phyloP scores from a whole-genome alignment of 169 alveolate species.

The Plasmodium gallinaceum region DNA sequence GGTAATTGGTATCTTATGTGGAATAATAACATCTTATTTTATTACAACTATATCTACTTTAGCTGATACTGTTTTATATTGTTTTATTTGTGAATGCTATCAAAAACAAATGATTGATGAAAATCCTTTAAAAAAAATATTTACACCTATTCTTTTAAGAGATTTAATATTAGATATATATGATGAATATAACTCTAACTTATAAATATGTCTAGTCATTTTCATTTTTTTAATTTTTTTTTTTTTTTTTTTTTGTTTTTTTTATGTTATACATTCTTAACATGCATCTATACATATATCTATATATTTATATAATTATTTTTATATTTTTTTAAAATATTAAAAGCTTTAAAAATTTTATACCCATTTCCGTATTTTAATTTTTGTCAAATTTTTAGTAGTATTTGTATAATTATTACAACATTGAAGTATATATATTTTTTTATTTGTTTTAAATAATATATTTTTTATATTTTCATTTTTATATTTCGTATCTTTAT shows the following conservation, averaged over 20 bases:
- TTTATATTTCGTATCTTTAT: too few relatives aligned
- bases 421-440: too few relatives aligned
- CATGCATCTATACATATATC: background rate
- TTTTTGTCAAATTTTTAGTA: background rate
- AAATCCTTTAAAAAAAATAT: conserved; percentile 40
- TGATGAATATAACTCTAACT: conserved; percentile 34
- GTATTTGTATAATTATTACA: too few relatives aligned
- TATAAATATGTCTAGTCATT: conserved; percentile 7
- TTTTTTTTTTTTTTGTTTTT: background rate
- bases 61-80: conserved; percentile 41
- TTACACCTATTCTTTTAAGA: conserved; percentile 52
- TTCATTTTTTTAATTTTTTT: background rate
- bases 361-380: background rate
- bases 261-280: background rate
- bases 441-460: too few relatives aligned
- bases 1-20: conserved; percentile 54
- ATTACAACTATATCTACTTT: conserved; percentile 44
- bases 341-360: conserved; percentile 1
- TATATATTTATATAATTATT: background rate
- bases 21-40: conserved; percentile 49
- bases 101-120: conserved; percentile 72
- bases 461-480: too few relatives aligned
- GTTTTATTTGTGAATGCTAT: conserved; percentile 69
- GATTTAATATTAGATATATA: conserved; percentile 64
- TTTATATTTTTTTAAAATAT: background rate